Conservation (phyloP, 2,329 filamentous ascomycete species). For the Microcera coccophila region DNA sequence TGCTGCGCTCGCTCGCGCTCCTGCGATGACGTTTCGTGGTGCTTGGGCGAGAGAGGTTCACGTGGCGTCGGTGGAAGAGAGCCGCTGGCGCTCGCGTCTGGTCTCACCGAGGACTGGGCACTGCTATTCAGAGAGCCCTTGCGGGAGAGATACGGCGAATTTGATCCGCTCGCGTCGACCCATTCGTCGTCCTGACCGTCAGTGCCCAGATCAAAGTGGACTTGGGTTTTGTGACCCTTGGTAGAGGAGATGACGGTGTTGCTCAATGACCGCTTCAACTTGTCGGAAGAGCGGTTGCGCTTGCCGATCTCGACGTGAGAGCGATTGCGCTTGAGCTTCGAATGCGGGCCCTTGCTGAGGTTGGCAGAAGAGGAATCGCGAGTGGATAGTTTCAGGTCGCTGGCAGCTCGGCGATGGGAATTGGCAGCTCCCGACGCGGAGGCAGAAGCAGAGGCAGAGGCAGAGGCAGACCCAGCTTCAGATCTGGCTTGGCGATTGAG, state of each 20-base stretch:
- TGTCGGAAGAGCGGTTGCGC: slow-evolving; percentile 48
- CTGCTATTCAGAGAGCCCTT: slow-evolving; percentile 49
- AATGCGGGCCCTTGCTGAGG: slow-evolving; percentile 51
- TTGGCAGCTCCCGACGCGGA: slow-evolving; percentile 5
- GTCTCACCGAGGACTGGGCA: slow-evolving; percentile 45
- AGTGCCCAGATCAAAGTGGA: slow-evolving; percentile 61
- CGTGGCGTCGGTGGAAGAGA: slow-evolving; percentile 36
- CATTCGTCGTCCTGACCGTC: slow-evolving; percentile 55
- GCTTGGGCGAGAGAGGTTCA: slow-evolving; percentile 7
- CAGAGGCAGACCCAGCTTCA: background rate
- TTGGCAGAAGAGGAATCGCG: slow-evolving; percentile 42
- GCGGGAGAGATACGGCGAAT: slow-evolving; percentile 52
- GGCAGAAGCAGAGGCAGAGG: background rate
- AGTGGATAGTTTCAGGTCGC: slow-evolving; percentile 47
- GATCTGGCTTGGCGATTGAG: background rate
- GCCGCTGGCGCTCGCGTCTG: slow-evolving; percentile 22
- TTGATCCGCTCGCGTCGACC: slow-evolving; percentile 63
- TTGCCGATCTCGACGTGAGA: slow-evolving; percentile 55
- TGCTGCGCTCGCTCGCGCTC: slow-evolving; percentile 47
- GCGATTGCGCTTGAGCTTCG: slow-evolving; percentile 57
- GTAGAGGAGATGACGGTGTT: slow-evolving; percentile 47
- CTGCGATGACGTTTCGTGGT: slow-evolving; percentile 25
- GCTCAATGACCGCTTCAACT: slow-evolving; percentile 51
- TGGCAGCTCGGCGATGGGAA: slow-evolving; percentile 47
- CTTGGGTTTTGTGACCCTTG: slow-evolving; percentile 45